Conservation (phyloP, 1,284 basidiomycete species). For the Jaminaea rosea region DNA sequence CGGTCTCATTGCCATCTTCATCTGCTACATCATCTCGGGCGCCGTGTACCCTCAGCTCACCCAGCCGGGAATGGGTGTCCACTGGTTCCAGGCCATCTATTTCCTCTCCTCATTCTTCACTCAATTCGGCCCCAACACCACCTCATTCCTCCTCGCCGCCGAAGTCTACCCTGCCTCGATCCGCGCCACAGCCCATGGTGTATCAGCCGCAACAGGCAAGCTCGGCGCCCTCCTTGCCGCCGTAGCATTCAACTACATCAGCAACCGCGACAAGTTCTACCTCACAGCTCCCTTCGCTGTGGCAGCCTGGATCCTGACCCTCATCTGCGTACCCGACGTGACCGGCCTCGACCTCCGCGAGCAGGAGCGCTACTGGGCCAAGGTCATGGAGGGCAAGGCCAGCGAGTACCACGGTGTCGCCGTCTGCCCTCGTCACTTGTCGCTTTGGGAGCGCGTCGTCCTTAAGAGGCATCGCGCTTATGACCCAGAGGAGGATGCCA, state of each 20-base stretch:
- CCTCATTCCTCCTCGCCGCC: slow-evolving; percentile 47
- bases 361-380: slow-evolving; percentile 55
- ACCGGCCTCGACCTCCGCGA: slow-evolving; percentile 55
- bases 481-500: slow-evolving; percentile 52
- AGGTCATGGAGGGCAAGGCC: slow-evolving; percentile 51
- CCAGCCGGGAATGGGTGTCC: slow-evolving; percentile 39
- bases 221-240: slow-evolving; percentile 47
- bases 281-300: slow-evolving; percentile 49
- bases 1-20: slow-evolving; percentile 51
- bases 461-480: slow-evolving; percentile 52
- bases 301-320: slow-evolving; percentile 50
- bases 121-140: slow-evolving; percentile 53
- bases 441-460: slow-evolving; percentile 50
- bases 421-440: slow-evolving; percentile 53
- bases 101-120: slow-evolving; percentile 54
- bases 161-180: slow-evolving; percentile 45
- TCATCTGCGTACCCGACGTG: slow-evolving; percentile 52
- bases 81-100: slow-evolving; percentile 52
- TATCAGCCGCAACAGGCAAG: slow-evolving; percentile 48
- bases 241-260: slow-evolving; percentile 49
- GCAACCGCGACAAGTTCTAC: slow-evolving; percentile 6
- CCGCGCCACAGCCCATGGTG: slow-evolving; percentile 48
- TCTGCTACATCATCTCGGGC: slow-evolving; percentile 50
- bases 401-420: slow-evolving; percentile 55
- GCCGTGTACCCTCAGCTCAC: slow-evolving; percentile 48